These are phyloP conservation scores for Microcera coccophila DNA, from an alignment of 2,329 filamentous ascomycete genomes.

Conservation along the genomic window DNA sequence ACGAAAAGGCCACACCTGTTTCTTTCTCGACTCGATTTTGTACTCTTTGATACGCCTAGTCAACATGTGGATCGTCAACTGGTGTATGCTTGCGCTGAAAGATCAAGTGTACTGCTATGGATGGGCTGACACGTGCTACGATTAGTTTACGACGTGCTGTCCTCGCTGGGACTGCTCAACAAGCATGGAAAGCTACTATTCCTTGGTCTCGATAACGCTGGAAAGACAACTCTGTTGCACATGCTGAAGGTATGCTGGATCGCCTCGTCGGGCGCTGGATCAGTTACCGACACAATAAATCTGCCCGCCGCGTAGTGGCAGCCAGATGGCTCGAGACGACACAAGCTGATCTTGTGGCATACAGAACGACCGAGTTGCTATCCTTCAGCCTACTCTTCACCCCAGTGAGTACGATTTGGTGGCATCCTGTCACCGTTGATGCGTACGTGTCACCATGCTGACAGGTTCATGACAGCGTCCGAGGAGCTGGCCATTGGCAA, in stretches of 20 bases:
- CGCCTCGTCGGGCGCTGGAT: no score
- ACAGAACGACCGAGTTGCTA: slow-evolving; percentile 87
- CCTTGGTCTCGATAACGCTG: slow-evolving; percentile 88
- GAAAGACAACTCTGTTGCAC: slow-evolving; percentile 89
- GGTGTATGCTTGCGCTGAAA: slow-evolving; percentile 63
- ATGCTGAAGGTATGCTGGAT: slow-evolving; percentile 95
- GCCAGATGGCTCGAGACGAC: slow-evolving; percentile 4
- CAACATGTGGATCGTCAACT: slow-evolving; percentile 91
- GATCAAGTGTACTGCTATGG: slow-evolving; percentile 4
- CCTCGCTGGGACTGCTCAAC: slow-evolving; percentile 83
- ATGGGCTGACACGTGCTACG: slow-evolving; percentile 33
- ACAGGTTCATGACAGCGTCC: slow-evolving; percentile 54
- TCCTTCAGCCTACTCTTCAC: slow-evolving; percentile 85
- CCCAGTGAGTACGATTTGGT: slow-evolving; percentile 61
- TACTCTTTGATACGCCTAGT: slow-evolving; percentile 22
- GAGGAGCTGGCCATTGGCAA: slow-evolving; percentile 92
- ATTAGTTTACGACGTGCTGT: slow-evolving; percentile 80
- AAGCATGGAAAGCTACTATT: slow-evolving; percentile 96
- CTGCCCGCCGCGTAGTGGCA: no score
- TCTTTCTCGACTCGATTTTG: slow-evolving; percentile 19
- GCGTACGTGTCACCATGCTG: slow-evolving; percentile 9
- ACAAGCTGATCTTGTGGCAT: slow-evolving; percentile 21
- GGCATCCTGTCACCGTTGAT: not conserved
- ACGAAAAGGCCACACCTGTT: slow-evolving; percentile 8
- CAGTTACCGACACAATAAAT: no score